Percentiles rank a stretch among this genome's conserved stretches.
These are phyloP conservation scores for Typha latifolia DNA, from an alignment of 176 grass and related monocot genomes.

Conservation along the genomic window DNA sequence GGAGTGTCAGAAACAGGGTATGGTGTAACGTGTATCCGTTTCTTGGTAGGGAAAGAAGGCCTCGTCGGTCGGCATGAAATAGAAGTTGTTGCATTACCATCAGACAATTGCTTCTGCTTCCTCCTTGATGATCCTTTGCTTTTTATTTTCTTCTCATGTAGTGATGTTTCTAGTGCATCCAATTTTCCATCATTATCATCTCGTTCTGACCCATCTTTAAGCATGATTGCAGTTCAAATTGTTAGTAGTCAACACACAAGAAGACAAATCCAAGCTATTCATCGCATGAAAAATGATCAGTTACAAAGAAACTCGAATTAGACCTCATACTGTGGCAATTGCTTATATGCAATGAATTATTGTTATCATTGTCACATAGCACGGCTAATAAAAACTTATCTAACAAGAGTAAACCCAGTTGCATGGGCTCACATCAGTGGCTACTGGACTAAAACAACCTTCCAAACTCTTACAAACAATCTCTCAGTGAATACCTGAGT, in stretches of 20 bases:
- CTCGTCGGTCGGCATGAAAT: slow-evolving; percentile 19
- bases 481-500: slow-evolving; percentile 23
- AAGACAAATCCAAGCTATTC: background rate
- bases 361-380: too few species aligned
- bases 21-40: slow-evolving; percentile 65
- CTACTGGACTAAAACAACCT: too few species aligned
- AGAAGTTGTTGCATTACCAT: slow-evolving; percentile 14
- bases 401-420: too few species aligned
- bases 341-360: too few species aligned
- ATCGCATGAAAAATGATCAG: too few species aligned
- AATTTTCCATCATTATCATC: background rate
- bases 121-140: slow-evolving; percentile 35
- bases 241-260: background rate
- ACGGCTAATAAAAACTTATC: too few species aligned
- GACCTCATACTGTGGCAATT: too few species aligned
- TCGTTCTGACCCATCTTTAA: slow-evolving; percentile 17
- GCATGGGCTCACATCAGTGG: too few species aligned
- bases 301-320: too few species aligned
- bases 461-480: too few species aligned
- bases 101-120: slow-evolving; percentile 17
- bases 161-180: background rate
- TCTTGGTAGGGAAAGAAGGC: slow-evolving; percentile 66
- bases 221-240: background rate
- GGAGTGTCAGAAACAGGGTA: slow-evolving; percentile 55
- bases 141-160: slow-evolving; percentile 1